phyloP scores from a whole-genome alignment of 306 rosid genomes.

The Astragalus glycyphyllos region DNA sequence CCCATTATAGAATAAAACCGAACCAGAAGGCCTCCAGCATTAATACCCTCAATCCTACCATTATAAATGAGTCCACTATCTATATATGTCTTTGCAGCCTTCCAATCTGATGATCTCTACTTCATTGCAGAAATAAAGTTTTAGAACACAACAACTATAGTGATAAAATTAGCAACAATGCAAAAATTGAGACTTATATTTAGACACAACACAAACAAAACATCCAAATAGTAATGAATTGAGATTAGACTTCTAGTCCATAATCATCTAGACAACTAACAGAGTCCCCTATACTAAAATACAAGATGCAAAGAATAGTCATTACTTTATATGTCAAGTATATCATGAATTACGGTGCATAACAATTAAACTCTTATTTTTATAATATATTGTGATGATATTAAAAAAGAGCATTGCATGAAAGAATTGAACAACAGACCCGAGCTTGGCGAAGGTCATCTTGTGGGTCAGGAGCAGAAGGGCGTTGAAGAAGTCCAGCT shows the following conservation, averaged over 20 bases:
- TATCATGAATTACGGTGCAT: too few species aligned
- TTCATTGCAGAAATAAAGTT: conserved; percentile 80
- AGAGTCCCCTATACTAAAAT: neutral
- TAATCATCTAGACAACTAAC: neutral
- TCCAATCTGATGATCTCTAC: conserved; percentile 95
- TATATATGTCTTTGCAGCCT: conserved; percentile 65
- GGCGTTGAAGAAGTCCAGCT: conserved; percentile 45
- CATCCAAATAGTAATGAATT: neutral
- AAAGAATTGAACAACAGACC: conserved; percentile 53
- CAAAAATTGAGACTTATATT: neutral
- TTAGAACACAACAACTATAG: conserved; percentile 49
- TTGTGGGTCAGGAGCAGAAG: conserved; percentile 49
- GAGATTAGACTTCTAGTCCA: neutral
- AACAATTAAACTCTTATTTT: too few species aligned
- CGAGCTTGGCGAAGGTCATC: conserved; percentile 60
- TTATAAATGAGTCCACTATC: conserved; percentile 66
- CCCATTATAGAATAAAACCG: conserved; percentile 75
- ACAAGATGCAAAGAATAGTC: neutral
- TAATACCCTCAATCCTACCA: conserved; percentile 78
- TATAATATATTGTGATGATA: neutral
- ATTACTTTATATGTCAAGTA: neutral
- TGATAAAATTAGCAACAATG: conserved; percentile 17
- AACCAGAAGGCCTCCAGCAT: conserved; percentile 75
- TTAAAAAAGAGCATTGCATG: neutral
- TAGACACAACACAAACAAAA: neutral